These are phyloP conservation scores for Aspergillus sclerotiicarbonarius DNA, from an alignment of 495 filamentous ascomycete genomes.

Conservation along the genomic window DNA sequence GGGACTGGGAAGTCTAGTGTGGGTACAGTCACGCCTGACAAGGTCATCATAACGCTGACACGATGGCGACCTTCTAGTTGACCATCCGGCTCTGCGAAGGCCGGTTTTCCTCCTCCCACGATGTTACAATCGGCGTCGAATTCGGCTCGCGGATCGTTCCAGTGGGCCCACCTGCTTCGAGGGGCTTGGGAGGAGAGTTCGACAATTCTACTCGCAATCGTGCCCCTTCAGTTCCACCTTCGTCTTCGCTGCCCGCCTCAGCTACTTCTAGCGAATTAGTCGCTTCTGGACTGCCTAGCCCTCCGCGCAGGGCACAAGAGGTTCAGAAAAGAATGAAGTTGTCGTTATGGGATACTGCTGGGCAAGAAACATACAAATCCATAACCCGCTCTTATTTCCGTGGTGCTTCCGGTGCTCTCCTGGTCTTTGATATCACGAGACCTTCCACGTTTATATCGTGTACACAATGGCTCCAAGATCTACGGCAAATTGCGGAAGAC, in stretches of 20 bases:
- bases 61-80: conserved; percentile 47
- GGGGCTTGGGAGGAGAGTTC: conserved; percentile 37
- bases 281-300: conserved; percentile 35
- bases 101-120: conserved; percentile 86
- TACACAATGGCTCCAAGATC: conserved; percentile 87
- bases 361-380: conserved; percentile 94
- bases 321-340: conserved; percentile 76
- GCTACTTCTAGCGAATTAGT: conserved; percentile 21
- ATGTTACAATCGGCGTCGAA: conserved; percentile 97
- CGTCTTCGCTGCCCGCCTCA: conserved; percentile 12
- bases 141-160: conserved; percentile 93
- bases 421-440: conserved; percentile 93
- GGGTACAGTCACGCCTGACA: conserved; percentile 23
- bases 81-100: conserved; percentile 97
- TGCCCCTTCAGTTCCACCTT: not conserved
- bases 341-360: conserved; percentile 92
- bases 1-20: conserved; percentile 87
- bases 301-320: conserved; percentile 35
- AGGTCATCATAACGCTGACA: conserved; percentile 4
- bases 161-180: conserved; percentile 70
- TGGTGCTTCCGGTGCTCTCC: conserved; percentile 83
- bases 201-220: conserved; percentile 20
- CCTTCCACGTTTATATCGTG: conserved; percentile 80
- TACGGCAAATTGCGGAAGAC: conserved; percentile 88
- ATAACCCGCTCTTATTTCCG: conserved; percentile 96